Conservation (phyloP, 2,329 filamentous ascomycete genomes). For the Exophiala dermatitidis region DNA sequence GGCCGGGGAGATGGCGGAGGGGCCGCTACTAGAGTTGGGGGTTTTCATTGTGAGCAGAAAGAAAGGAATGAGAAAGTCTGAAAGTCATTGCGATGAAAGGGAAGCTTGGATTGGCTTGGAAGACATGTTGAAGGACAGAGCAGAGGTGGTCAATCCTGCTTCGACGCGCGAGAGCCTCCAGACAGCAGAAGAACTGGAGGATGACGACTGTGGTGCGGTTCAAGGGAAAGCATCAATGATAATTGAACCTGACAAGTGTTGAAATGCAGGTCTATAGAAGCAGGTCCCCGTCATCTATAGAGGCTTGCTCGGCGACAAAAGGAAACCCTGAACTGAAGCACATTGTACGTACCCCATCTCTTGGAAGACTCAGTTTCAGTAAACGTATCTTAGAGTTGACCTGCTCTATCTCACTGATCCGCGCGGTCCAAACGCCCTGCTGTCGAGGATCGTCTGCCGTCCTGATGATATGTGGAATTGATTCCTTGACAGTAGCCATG, state of each 20-base stretch:
- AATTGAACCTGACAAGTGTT: too few relatives aligned
- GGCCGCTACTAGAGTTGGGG: conserved; percentile 25
- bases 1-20: conserved; percentile 66
- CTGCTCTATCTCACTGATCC: conserved; percentile 53
- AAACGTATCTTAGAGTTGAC: conserved; percentile 62
- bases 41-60: conserved; percentile 10
- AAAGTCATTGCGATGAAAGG: not conserved
- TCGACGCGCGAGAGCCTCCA: too few relatives aligned
- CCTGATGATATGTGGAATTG: conserved; percentile 57
- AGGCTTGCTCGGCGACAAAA: not conserved
- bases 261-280: too few relatives aligned
- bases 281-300: too few relatives aligned
- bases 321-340: not conserved
- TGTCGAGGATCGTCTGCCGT: conserved; percentile 69
- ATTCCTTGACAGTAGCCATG: conserved; percentile 31
- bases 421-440: conserved; percentile 56
- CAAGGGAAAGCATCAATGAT: too few relatives aligned
- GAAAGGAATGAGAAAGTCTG: not conserved
- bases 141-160: too few relatives aligned
- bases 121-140: too few relatives aligned
- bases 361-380: conserved; percentile 56
- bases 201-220: too few relatives aligned
- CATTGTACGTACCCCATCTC: conserved; percentile 32
- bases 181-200: too few relatives aligned
- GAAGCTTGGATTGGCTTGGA: too few relatives aligned